phyloP scores from a whole-genome alignment of 2,329 filamentous ascomycete genomes.

The Penicillium janthinellum region DNA sequence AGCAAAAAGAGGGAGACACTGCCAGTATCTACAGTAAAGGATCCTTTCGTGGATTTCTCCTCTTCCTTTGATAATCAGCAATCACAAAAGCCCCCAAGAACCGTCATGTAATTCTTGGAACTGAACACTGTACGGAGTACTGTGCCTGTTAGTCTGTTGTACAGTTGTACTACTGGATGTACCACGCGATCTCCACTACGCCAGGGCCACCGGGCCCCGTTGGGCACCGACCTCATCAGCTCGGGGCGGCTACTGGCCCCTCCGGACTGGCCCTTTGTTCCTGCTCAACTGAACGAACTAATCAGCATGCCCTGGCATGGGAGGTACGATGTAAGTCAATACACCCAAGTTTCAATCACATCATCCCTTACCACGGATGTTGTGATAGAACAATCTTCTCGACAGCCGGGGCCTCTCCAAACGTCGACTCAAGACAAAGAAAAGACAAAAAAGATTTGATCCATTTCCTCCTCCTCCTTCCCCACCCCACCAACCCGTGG shows the following conservation, averaged over 20 bases:
- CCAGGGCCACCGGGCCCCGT: constrained; percentile 2
- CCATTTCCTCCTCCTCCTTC: not conserved
- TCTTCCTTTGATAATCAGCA: not conserved
- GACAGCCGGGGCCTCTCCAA: not conserved
- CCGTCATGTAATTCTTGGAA: not conserved
- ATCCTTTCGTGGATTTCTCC: not conserved
- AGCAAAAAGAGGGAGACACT: too few species aligned
- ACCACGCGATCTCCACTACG: constrained; percentile 1
- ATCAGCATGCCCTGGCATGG: not conserved
- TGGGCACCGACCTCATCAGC: constrained; percentile 10
- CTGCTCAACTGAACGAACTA: not conserved
- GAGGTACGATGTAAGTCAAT: not conserved
- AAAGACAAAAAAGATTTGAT: not conserved
- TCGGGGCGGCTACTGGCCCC: not conserved
- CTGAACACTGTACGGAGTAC: too few species aligned
- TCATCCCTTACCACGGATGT: too few species aligned
- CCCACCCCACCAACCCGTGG: constrained; percentile 4
- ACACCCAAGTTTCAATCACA: not conserved
- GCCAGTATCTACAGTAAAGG: too few species aligned
- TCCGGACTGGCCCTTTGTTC: not conserved
- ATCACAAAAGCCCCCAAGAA: not conserved
- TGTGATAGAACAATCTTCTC: not conserved
- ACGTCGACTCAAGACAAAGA: not conserved
- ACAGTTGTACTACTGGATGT: not conserved
- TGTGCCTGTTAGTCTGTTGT: too few species aligned